These are phyloP conservation scores for Aspergillus sp. DNA, from an alignment of 2,329 filamentous ascomycete species.

Conservation along the genomic window DNA sequence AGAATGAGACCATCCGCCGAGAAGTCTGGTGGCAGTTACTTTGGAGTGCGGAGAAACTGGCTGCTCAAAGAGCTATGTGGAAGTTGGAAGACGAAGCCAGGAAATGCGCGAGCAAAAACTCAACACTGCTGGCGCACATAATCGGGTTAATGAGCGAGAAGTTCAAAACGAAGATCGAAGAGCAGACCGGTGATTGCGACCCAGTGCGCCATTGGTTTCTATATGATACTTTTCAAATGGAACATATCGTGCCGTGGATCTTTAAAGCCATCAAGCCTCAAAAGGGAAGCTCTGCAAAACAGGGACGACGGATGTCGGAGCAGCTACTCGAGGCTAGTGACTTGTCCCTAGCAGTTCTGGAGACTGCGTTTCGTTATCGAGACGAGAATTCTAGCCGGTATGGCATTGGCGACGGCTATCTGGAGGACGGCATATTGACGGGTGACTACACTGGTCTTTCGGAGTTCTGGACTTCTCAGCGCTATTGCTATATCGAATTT, in stretches of 20 bases:
- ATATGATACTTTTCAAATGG: slow-evolving; percentile 70
- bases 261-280: slow-evolving; percentile 74
- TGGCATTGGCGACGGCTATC: slow-evolving; percentile 67
- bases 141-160: slow-evolving; percentile 75
- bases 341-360: slow-evolving; percentile 66
- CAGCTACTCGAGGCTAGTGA: slow-evolving; percentile 70
- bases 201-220: slow-evolving; percentile 84
- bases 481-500: slow-evolving; percentile 40
- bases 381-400: slow-evolving; percentile 69
- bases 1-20: slow-evolving; percentile 64
- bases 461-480: slow-evolving; percentile 80
- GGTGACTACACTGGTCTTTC: slow-evolving; percentile 69
- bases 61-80: slow-evolving; percentile 78
- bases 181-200: slow-evolving; percentile 71
- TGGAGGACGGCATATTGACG: slow-evolving; percentile 65
- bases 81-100: slow-evolving; percentile 72
- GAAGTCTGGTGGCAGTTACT: slow-evolving; percentile 75
- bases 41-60: slow-evolving; percentile 88
- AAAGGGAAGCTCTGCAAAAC: slow-evolving; percentile 62
- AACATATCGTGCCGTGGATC: slow-evolving; percentile 76
- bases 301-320: slow-evolving; percentile 47
- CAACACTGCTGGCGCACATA: slow-evolving; percentile 71
- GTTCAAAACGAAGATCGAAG: slow-evolving; percentile 68
- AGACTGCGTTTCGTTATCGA: slow-evolving; percentile 70
- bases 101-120: slow-evolving; percentile 60